Base-by-base conservation (phyloP, 257 asterid species). In the Linderniella brevidens region DNA sequence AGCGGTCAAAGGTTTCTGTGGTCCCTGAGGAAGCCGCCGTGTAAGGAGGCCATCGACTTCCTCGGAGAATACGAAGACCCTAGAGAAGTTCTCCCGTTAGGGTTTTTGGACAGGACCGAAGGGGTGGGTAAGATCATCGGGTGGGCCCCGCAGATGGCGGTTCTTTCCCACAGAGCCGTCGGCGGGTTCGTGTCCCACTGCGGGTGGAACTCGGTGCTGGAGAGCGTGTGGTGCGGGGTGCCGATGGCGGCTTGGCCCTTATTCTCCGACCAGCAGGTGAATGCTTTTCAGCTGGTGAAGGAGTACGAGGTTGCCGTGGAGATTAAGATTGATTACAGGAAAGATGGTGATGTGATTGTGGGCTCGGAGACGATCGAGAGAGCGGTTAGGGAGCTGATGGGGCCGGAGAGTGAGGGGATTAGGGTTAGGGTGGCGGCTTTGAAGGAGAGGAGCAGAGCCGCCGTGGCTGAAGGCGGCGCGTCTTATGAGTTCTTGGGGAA, bases 181-280 rank as follows among this genome's bases (percentile, higher is more conserved):
- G 79, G 87, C 3, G 87, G 83, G 3, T 80, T 76, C 37, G 73
- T 73, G 4, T 80, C 84, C 1, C 87, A 76, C 42, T 80, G 92
- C 4, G 92, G 92, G 0, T 80, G 92, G 92, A 80, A 80, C 46
- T 76, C 87, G 0, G 68, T 54, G 53, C 48, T 76, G 53, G 87
- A 80, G 57, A 73, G 83, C 60, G 9, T 80, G 9, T 77, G 81
- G 87, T 67, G 59, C 11, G 78, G 77, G 11, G 79, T 74, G 20
- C 84, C 87, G 0, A 50, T 80, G 0, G 92, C 77, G 0, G 60
- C 93, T 0, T 77, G 81, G 87, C 93, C 84, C 8, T 17, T 74
- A 61, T 58, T 69, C 20, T 53, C 88, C 0, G 85, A 77, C 50
- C 88, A 80, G 25, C 81, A 80, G 40, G 58, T 62, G 57, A 80